phyloP scores from a whole-genome alignment of 495 filamentous ascomycete genomes.

The Talaromyces stipitatus region DNA sequence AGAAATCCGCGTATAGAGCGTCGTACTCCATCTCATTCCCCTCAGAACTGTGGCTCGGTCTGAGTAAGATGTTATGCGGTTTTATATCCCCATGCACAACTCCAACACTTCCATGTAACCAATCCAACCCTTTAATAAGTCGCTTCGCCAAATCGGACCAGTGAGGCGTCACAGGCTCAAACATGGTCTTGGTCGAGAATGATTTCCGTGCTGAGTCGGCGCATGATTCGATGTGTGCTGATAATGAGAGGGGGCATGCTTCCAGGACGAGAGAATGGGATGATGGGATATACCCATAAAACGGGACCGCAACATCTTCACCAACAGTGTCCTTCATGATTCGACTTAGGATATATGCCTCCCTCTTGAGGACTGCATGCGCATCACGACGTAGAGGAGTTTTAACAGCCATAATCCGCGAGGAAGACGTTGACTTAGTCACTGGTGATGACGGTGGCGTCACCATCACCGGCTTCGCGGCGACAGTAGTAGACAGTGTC shows the following conservation, averaged over 20 bases:
- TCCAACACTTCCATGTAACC: conserved; percentile 36
- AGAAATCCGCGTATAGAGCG: conserved; percentile 52
- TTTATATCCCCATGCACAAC: conserved; percentile 54
- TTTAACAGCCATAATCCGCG: conserved; percentile 47
- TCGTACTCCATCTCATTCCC: conserved; percentile 23
- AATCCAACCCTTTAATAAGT: conserved; percentile 42
- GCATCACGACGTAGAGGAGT: conserved; percentile 41
- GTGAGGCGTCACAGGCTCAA: conserved; percentile 38
- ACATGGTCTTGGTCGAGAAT: conserved; percentile 40
- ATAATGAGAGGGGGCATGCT: conserved; percentile 42
- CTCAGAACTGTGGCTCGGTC: conserved; percentile 10
- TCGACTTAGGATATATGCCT: conserved; percentile 45
- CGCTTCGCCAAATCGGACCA: conserved; percentile 40
- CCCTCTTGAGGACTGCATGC: conserved; percentile 37
- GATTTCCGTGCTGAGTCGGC: conserved; percentile 22
- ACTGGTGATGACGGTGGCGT: conserved; percentile 45
- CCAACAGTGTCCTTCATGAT: conserved; percentile 17
- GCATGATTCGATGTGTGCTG: conserved; percentile 38
- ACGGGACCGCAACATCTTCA: conserved; percentile 41
- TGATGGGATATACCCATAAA: conserved; percentile 45
- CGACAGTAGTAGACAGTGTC: conserved; percentile 6
- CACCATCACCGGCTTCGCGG: not conserved
- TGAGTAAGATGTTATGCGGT: conserved; percentile 45
- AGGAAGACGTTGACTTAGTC: conserved; percentile 5
- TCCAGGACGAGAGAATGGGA: conserved; percentile 45